Evolutionary conservation across 169 alveolate species (phyloP).

Genomic region (Plasmodium coatneyi): DNA sequence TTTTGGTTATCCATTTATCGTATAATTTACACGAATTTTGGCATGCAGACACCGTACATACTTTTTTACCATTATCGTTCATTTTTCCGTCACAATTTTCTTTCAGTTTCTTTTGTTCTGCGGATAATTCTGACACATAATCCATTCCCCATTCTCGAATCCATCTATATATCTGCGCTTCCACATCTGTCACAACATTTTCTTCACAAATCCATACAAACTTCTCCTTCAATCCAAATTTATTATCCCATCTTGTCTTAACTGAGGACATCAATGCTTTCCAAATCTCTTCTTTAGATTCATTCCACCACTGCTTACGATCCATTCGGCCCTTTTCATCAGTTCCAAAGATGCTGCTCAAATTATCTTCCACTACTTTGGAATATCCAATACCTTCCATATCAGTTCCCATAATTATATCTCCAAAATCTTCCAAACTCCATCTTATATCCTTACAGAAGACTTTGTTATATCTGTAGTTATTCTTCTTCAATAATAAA

Average conservation of each 20-base stretch:
- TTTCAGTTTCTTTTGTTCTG: not conserved
- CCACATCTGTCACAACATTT: not conserved
- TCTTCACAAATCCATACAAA: not conserved
- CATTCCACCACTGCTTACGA: not conserved
- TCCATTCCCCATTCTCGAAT: constrained; percentile 2
- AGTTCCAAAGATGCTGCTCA: not conserved
- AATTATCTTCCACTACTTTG: not conserved
- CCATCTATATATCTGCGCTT: not conserved
- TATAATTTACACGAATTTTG: not conserved
- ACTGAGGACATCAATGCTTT: not conserved
- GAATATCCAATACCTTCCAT: not conserved
- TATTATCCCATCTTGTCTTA: no score
- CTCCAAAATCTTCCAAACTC: not conserved
- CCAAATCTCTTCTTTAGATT: not conserved
- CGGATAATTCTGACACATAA: not conserved
- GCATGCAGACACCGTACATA: not conserved
- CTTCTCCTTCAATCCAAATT: not conserved
- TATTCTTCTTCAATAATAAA: not conserved
- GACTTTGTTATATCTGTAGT: not conserved
- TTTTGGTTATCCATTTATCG: not conserved
- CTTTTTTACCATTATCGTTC: not conserved
- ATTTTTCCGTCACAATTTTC: not conserved
- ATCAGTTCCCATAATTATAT: constrained; percentile 2
- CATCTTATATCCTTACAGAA: not conserved
- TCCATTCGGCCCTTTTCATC: not conserved